Evolutionary conservation across 2,329 filamentous ascomycete species (phyloP).

Genomic region (Clonostachys rhizophaga): DNA sequence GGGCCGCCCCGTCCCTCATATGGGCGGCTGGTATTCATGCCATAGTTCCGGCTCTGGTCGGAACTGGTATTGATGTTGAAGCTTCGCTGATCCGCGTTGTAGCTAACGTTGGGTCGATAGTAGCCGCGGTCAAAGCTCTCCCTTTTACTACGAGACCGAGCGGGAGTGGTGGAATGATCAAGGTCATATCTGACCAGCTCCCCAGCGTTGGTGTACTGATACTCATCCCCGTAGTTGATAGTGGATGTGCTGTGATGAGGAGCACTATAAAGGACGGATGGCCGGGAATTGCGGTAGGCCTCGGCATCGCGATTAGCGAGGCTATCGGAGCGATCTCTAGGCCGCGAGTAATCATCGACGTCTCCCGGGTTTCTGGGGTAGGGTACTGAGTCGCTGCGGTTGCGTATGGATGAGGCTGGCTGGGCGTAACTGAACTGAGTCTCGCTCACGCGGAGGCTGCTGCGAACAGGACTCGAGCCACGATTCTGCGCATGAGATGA

Average conservation of each 20-base stretch:
- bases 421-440: conserved; percentile 43
- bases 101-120: conserved; percentile 49
- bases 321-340: conserved; percentile 41
- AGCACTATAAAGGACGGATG: conserved; percentile 32
- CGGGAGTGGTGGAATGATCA: conserved; percentile 38
- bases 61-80: conserved; percentile 40
- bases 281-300: conserved; percentile 39
- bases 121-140: conserved; percentile 53
- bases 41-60: conserved; percentile 38
- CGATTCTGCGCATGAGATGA: conserved; percentile 21
- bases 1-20: conserved; percentile 45
- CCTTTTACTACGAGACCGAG: conserved; percentile 31
- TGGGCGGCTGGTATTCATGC: conserved; percentile 20
- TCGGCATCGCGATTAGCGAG: conserved; percentile 32
- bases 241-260: conserved; percentile 32
- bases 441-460: conserved; percentile 48
- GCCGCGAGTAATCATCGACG: conserved; percentile 2
- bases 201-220: conserved; percentile 59
- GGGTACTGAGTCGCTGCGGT: not conserved
- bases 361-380: not conserved
- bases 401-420: conserved; percentile 38
- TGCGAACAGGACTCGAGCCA: conserved; percentile 41
- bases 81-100: conserved; percentile 37
- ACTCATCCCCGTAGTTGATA: conserved; percentile 53
- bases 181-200: conserved; percentile 59